Evolutionary conservation across 2,329 filamentous ascomycete genomes (phyloP), one percentile per base, ranked within the genome.

Genomic region (Ascochyta fabae): DNA sequence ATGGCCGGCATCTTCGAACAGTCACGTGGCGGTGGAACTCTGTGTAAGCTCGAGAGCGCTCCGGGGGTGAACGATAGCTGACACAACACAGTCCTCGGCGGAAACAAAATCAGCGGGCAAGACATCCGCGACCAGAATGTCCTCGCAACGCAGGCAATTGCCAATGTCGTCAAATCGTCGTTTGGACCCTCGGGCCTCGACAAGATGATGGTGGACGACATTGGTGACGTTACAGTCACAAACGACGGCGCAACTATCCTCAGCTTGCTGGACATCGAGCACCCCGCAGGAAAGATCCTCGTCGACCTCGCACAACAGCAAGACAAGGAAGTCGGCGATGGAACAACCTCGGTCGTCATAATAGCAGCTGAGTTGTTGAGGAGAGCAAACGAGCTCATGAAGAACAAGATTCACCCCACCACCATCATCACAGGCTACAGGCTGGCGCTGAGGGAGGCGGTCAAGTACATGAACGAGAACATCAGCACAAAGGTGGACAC

Each of bases 181-280:
- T 99, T 99, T 75, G 95, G 95, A 52, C 95, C 95, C 47, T 96
- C 92, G 60, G 95, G 95, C 44, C 85, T 99, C 65, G 95, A 99
- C 78, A 99, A 99, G 86, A 99, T 99, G 95, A 98, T 99, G 95
- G 95, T 99, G 70, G 95, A 99, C 80, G 95, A 99, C 76, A 98
- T 99, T 77, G 95, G 95, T 74, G 95, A 99, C 81, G 95, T 99
- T 56, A 99, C 95, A 58, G 95, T 99, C 56, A 99, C 95, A 65
- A 99, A 99, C 79, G 95, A 99, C 78, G 95, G 95, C 74, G 95
- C 95, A 51, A 99, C 95, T 31, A 99, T 99, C 72, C 86, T 99
- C 66, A 92, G 87, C 77, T 84, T 99, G 73, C 86, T 99, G 74
- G 95, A 98, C 74, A 93, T 99, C 72, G 94, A 99, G 78, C 93